Percentiles rank a stretch among this genome's conserved stretches.
phyloP scores from a whole-genome alignment of 768 basidiomycete species.

The Fomitopsis serialis region DNA sequence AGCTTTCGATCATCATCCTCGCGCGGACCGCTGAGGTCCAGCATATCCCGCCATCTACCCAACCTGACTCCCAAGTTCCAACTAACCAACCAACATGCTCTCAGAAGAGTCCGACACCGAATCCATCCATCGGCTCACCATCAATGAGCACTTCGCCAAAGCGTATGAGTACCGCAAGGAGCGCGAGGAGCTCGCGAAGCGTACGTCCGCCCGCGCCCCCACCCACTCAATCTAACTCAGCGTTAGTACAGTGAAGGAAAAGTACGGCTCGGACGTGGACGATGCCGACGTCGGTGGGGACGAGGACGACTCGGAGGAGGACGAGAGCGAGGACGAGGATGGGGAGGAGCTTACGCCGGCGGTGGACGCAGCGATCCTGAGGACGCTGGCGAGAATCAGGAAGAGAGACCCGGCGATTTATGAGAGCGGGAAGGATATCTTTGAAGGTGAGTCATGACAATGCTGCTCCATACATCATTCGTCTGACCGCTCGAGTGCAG shows the following conservation, averaged over 20 bases:
- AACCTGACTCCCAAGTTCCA: too few species aligned
- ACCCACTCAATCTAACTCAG: neutral
- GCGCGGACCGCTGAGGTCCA: too few species aligned
- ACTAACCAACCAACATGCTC: conserved; percentile 8
- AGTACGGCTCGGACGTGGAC: conserved; percentile 75
- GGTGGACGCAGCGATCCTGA: conserved; percentile 89
- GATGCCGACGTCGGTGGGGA: conserved; percentile 43
- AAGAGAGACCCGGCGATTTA: conserved; percentile 85
- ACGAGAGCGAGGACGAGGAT: conserved; percentile 88
- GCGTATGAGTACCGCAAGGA: conserved; percentile 82
- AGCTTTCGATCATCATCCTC: too few species aligned
- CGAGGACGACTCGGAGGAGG: conserved; percentile 65
- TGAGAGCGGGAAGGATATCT: conserved; percentile 59
- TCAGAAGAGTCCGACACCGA: conserved; percentile 33
- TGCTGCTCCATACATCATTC: neutral
- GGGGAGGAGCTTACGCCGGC: conserved; percentile 93
- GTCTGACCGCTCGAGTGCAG: conserved; percentile 26
- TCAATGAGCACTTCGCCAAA: conserved; percentile 76
- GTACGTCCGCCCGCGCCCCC: conserved; percentile 34
- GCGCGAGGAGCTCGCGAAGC: conserved; percentile 74
- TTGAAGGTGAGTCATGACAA: conserved; percentile 55
- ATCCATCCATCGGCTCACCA: conserved; percentile 46
- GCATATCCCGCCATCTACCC: too few species aligned
- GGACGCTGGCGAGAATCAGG: conserved; percentile 82
- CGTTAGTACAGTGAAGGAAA: conserved; percentile 65